Conservation (phyloP, 106 monocot genomes). For the Narthecium ossifragum region DNA sequence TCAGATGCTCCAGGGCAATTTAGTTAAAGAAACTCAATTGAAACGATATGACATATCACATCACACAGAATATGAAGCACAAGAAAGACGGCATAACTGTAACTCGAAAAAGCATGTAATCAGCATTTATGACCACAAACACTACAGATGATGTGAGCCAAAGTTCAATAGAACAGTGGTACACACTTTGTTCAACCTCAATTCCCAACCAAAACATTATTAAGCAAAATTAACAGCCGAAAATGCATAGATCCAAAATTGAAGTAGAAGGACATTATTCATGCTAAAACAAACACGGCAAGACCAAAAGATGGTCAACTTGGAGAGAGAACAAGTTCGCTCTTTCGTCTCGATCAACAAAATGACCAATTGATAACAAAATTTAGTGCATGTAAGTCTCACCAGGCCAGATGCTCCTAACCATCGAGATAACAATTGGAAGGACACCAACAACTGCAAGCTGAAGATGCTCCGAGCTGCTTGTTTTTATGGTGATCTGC, state of each 20-base stretch:
- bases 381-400: constrained; percentile 30
- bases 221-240: background rate
- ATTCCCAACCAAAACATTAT: background rate
- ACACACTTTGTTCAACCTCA: background rate
- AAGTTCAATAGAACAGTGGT: background rate
- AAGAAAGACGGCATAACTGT: no score
- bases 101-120: no score
- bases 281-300: constrained; percentile 4
- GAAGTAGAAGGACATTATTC: constrained; percentile 14
- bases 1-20: no score
- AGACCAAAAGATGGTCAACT: constrained; percentile 17
- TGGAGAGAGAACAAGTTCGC: constrained; percentile 13
- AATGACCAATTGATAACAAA: constrained; percentile 4
- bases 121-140: no score
- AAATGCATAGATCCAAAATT: background rate
- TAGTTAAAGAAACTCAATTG: no score
- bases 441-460: constrained; percentile 62
- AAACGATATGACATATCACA: no score
- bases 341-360: constrained; percentile 6
- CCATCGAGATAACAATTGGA: constrained; percentile 47
- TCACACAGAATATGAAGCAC: no score
- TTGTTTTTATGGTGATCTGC: constrained; percentile 73
- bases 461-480: constrained; percentile 66
- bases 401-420: constrained; percentile 39
- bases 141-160: no score